Evolutionary conservation across 2,329 filamentous ascomycete genomes (phyloP), one percentile per base, ranked within the genome.

Genomic region (Zasmidium angulare): DNA sequence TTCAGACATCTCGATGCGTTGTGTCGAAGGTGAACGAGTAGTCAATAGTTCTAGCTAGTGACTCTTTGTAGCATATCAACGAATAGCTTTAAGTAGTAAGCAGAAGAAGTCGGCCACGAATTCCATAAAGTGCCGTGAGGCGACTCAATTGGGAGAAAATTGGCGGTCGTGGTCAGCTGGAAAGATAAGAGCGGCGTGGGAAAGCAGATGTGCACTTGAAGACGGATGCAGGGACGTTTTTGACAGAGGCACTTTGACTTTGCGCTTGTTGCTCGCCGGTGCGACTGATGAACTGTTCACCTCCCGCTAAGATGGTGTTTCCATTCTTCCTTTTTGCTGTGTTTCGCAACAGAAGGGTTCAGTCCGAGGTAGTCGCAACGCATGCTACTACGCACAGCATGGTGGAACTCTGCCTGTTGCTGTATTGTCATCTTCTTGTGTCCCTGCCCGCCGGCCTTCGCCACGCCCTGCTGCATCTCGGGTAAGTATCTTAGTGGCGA

Each of bases 11-110:
- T n/a, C n/a, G 62, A 19, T 60, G 20, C 43, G 3, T 3, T 47
- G 6, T 19, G 22, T 31, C n/a, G 22, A n/a, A n/a, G n/a, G n/a
- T n/a, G n/a, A n/a, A n/a, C 22, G 21, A 22, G 31, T 12, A 29
- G 4, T 29, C 26, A 19, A 29, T 17, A 20, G 53, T 29, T 26
- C 19, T 23, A 50, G 46, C 20, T 29, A 21, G 43, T 23, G 23
- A 17, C 24, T 17, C 46, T 54, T 31, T 43, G 11, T 61, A 71
- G 54, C 24, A 46, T 50, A 29, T 58, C 46, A 58, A 43, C 64
- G 66, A 22, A 74, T 66, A 46, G 68, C 58, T 62, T 74, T 74
- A 55, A 73, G 67, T 7, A 74, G 63, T 0, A 72, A 67, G 58
- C 62, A 68, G 61, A 74, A 74, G 64, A 71, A 73, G 46, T 67